Evolutionary conservation across 2,329 filamentous ascomycete genomes (phyloP).

Genomic region (Rhinocladiella similis): DNA sequence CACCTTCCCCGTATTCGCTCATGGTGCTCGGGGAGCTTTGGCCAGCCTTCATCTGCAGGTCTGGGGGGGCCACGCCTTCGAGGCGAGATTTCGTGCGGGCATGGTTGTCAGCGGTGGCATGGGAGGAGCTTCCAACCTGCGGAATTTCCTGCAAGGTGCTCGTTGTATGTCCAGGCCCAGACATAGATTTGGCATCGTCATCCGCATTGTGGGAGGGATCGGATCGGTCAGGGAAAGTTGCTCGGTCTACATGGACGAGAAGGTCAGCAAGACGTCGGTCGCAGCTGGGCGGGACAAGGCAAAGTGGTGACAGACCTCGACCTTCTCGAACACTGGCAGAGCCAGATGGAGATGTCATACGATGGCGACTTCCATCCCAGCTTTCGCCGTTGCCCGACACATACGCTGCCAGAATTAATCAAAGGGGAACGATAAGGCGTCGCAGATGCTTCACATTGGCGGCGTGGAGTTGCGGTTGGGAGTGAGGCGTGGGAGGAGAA

Average conservation of each 20-base stretch:
- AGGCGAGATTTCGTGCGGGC: neutral
- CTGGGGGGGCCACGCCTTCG: neutral
- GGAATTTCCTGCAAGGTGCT: slow-evolving; percentile 16
- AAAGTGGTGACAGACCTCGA: slow-evolving; percentile 17
- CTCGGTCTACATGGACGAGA: slow-evolving; percentile 7
- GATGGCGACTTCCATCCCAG: slow-evolving; percentile 25
- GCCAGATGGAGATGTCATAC: slow-evolving; percentile 23
- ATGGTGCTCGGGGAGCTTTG: neutral
- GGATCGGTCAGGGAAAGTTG: slow-evolving; percentile 1
- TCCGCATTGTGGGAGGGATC: slow-evolving; percentile 22
- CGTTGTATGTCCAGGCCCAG: slow-evolving; percentile 21
- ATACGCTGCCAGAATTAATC: slow-evolving; percentile 8
- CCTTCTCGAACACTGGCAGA: slow-evolving; percentile 16
- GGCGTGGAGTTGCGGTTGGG: neutral
- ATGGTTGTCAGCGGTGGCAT: slow-evolving; percentile 7
- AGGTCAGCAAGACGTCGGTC: slow-evolving; percentile 5
- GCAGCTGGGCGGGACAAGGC: neutral
- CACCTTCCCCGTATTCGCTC: neutral
- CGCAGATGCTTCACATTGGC: neutral
- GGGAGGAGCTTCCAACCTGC: slow-evolving; percentile 5
- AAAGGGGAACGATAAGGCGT: neutral
- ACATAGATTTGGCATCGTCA: slow-evolving; percentile 26
- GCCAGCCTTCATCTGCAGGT: slow-evolving; percentile 1
- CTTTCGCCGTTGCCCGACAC: slow-evolving; percentile 1
- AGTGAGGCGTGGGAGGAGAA: slow-evolving; percentile 12